Percentiles rank a stretch among this genome's conserved stretches.
phyloP scores from a whole-genome alignment of 805 yeast species.

The Yarrowia sp. region DNA sequence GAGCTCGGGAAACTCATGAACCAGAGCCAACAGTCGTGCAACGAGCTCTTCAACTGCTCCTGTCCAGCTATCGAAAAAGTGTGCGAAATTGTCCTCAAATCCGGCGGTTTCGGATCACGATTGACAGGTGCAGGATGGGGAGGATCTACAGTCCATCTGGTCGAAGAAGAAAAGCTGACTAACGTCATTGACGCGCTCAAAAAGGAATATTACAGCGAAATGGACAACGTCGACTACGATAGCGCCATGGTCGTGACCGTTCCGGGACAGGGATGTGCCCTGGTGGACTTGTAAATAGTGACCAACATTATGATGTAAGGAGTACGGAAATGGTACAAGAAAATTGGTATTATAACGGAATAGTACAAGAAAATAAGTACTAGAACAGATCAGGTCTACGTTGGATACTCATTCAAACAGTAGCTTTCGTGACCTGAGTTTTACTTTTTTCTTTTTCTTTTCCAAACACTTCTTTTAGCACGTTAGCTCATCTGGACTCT shows the following conservation, averaged over 20 bases:
- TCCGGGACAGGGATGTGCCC: neutral
- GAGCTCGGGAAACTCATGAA: constrained; percentile 56
- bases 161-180: constrained; percentile 44
- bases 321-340: too few species aligned
- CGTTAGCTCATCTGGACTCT: too few species aligned
- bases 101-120: constrained; percentile 64
- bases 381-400: too few species aligned
- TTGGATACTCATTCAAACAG: too few species aligned
- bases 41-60: constrained; percentile 51
- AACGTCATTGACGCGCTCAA: constrained; percentile 45
- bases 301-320: too few species aligned
- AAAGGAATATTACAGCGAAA: constrained; percentile 43
- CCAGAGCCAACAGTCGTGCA: constrained; percentile 55
- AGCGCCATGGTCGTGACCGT: constrained; percentile 13
- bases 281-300: neutral
- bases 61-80: constrained; percentile 52
- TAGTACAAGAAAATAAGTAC: too few species aligned
- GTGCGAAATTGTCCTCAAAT: constrained; percentile 50
- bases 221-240: neutral
- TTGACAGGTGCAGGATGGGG: constrained; percentile 84
- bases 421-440: too few species aligned
- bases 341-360: too few species aligned
- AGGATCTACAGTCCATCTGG: constrained; percentile 66
- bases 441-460: too few species aligned
- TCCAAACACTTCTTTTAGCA: too few species aligned